Conservation (phyloP, 768 basidiomycete species). For the Leucocoprinus leucothites region DNA sequence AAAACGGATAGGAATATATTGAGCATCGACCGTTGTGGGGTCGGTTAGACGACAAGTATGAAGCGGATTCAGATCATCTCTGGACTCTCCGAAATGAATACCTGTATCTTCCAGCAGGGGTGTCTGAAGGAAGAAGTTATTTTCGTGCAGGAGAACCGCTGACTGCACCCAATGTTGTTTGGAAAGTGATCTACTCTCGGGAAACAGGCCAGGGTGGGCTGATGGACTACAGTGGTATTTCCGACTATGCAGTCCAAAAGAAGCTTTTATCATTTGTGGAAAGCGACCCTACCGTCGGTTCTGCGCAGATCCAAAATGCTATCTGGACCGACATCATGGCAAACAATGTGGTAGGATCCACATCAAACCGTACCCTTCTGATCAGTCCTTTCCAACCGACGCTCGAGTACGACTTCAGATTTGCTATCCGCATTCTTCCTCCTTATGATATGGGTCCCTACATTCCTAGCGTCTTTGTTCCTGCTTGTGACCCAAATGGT, state of each 20-base stretch:
- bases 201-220: too few species aligned
- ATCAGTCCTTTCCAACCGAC: neutral
- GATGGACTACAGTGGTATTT: neutral
- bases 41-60: neutral
- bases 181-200: neutral
- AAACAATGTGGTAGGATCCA: neutral
- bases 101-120: neutral
- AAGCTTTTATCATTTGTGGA: neutral
- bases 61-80: neutral
- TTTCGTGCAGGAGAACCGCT: neutral
- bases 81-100: neutral
- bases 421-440: constrained; percentile 3
- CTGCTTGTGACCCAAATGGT: neutral
- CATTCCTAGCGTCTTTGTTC: neutral
- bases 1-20: neutral
- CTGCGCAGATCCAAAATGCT: neutral
- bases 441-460: neutral
- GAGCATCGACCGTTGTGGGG: neutral
- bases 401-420: neutral
- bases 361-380: neutral
- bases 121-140: neutral
- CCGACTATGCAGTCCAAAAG: neutral
- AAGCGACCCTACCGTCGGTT: neutral
- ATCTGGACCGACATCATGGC: constrained; percentile 5
- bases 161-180: neutral